Conservation (phyloP, 768 basidiomycete genomes). For the Crucibulum laeve region DNA sequence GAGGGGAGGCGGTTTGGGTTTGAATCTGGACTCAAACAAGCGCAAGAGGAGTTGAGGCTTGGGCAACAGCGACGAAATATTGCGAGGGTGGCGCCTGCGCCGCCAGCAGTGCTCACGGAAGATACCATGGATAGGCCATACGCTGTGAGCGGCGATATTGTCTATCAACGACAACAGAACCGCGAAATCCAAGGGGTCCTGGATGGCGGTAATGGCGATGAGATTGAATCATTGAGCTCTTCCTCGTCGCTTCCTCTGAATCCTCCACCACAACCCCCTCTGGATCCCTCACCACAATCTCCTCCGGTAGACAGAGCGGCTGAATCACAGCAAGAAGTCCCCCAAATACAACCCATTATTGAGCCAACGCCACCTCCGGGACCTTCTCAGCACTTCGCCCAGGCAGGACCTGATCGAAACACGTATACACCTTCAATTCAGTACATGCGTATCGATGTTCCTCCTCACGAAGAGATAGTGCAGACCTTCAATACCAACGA, state of each 20-base stretch:
- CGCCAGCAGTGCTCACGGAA: neutral
- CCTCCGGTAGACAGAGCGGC: neutral
- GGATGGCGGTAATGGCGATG: neutral
- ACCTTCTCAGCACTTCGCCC: neutral
- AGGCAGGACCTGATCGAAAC: neutral
- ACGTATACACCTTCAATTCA: neutral
- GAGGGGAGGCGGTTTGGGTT: slow-evolving; percentile 52
- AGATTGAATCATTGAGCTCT: neutral
- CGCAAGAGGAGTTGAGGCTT: slow-evolving; percentile 23
- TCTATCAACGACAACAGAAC: neutral
- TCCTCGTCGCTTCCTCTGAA: neutral
- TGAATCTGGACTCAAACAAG: slow-evolving; percentile 42
- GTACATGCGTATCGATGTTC: neutral
- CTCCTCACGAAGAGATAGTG: neutral
- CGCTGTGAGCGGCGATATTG: neutral
- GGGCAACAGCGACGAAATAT: slow-evolving; percentile 5
- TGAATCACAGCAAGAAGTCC: too few relatives aligned
- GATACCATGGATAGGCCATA: slow-evolving; percentile 4
- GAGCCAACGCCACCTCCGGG: too few relatives aligned
- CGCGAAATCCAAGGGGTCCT: neutral
- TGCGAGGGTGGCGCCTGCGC: neutral
- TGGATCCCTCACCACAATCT: neutral
- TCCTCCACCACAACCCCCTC: neutral
- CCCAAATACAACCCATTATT: too few relatives aligned
- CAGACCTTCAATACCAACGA: neutral